Base-by-base conservation (phyloP, 257 asterid species). In the Penstemon davidsonii region DNA sequence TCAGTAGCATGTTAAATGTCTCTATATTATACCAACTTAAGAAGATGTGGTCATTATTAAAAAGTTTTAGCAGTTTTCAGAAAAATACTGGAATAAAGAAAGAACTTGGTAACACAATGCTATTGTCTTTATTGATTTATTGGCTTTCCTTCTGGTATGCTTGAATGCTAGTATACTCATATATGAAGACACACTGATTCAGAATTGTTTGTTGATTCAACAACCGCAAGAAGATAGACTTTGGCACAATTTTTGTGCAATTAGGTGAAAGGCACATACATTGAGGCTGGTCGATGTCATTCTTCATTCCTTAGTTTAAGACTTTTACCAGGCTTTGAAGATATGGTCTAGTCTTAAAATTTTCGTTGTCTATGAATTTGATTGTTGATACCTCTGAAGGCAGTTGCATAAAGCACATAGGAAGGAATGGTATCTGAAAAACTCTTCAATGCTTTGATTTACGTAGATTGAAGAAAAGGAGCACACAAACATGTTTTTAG, bases 401-500 rank as follows among this genome's bases (percentile, higher is more conserved):
- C 58, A 43, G 63, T 25, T 25, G 33, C 33, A 25, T 25, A 1
- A 25, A 25, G 33, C 33, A 25, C 33, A 25, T 25, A 25, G 33
- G 52, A 64, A 69, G 33, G 50, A 36, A 18, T 45, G 33, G 59
- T 59, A 60, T 62, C 67, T 53, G 61, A 39, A 66, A 55, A 47
- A 46, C 51, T 51, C 57, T 61, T 61, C 44, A 60, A 70, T 73
- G 74, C 71, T 62, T 52, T 74, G 44, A 45, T 54, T 66, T 55
- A 50, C 47, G 47, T 53, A 90, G 97, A 83, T 78, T 78, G 96
- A 91, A 77, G 70, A 82, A 83, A 73, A 61, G 95, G 86, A 75
- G 64, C 72, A 44, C 87, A 82, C 19, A 95, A 81, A 54, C 81
- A 75, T 70, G 66, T 87, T 36, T 82, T 90, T 18, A 78, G 80